Evolutionary conservation across 1,284 basidiomycete genomes (phyloP), one percentile per base, ranked within the genome.

Genomic region (Leccinum variabile): DNA sequence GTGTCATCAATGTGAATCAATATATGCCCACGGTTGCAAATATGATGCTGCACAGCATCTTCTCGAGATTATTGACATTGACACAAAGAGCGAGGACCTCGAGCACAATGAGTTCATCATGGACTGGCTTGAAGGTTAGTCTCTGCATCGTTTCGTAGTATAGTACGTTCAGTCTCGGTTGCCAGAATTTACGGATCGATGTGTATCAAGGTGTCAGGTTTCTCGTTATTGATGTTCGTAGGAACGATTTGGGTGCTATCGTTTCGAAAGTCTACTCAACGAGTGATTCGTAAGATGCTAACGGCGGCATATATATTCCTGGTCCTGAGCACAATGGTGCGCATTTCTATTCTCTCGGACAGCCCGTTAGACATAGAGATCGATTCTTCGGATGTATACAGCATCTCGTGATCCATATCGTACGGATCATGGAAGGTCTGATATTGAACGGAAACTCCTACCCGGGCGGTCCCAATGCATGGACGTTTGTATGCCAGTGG

Each of bases 171-270:
- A n/a, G n/a, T n/a, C n/a, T n/a, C n/a, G n/a, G n/a, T n/a, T n/a
- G n/a, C n/a, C n/a, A n/a, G n/a, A n/a, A n/a, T n/a, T n/a, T n/a
- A n/a, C n/a, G n/a, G n/a, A n/a, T n/a, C n/a, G n/a, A n/a, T n/a
- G n/a, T n/a, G n/a, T n/a, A n/a, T n/a, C n/a, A n/a, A n/a, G n/a
- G n/a, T n/a, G n/a, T n/a, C n/a, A n/a, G n/a, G n/a, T 4, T 62
- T 69, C 25, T 69, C 68, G 18, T 60, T 70, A 37, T 41, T 68
- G 50, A 67, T 69, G 69, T 69, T 70, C 22, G 59, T 50, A 55
- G 62, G 65, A 7, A 60, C 69, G 6, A 46, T 69, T n/a, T 67
- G 67, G 69, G 56, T 32, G 3, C 16, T 69, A 16, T 50, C 32
- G 7, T 56, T 41, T 30, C 58, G 50, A 32, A 54, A 33, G 16